Base-by-base conservation (phyloP, 2,329 filamentous ascomycete species). In the Colletotrichum sp. region DNA sequence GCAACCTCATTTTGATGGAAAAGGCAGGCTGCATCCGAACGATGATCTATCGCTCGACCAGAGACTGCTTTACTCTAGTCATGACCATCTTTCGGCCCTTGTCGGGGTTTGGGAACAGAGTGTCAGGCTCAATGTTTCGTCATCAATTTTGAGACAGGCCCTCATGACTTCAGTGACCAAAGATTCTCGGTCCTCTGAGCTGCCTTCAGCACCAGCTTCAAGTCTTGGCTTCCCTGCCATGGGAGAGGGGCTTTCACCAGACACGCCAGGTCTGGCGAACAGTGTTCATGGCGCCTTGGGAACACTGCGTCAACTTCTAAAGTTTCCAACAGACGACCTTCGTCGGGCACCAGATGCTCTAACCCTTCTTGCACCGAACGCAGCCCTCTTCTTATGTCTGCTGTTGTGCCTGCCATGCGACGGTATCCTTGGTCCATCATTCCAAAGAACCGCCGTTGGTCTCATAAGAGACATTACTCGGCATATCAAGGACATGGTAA, bases 261-360 rank as follows among this genome's bases (percentile, higher is more conserved):
- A 28, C 16, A 59, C 55, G 24, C 55, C 55, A 2, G 55, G 55
- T 28, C 1, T 59, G 15, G 55, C 55, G 15, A 59, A 26, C 55
- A 59, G 55, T 2, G 24, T 59, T 59, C 21, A 59, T 0, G 55
- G 72, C 52, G 72, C 72, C 4, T 30, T 71, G n/a, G 68, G 34
- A 24, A 71, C 68, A 7, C 76, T 79, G 18, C 64, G 68, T 8
- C 21, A 75, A 49, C 60, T 79, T 4, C 65, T 76, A 3, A 63
- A 62, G 28, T 77, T 79, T 9, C 72, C 76, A 10, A 28, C 15
- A 57, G 24, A 77, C 21, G 76, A 79, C 36, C 39, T 79, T 16
- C 64, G 76, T 44, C 71, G 72, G 13, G 32, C 60, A 16, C 60
- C 32, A 64, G 60, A 64, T 64, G 21, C 60, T 16, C 2, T 64